These are phyloP conservation scores for Backusella sp. DNA, from an alignment of 192 early-diverging fungal genomes.

Conservation along the genomic window DNA sequence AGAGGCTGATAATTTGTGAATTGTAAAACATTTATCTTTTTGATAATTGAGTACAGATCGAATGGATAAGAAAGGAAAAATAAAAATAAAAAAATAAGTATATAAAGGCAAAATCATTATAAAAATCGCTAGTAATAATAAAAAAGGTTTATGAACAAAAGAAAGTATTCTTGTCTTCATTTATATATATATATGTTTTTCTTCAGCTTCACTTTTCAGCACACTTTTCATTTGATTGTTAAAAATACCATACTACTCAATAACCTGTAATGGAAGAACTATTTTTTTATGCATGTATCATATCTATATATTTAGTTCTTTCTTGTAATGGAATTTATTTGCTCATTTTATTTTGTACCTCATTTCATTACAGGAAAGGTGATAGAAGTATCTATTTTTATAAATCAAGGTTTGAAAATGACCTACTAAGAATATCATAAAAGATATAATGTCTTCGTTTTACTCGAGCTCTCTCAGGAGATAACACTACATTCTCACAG, in stretches of 20 bases:
- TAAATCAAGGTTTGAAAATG: neutral
- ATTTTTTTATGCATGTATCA: neutral
- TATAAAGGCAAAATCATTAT: neutral
- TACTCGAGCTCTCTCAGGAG: neutral
- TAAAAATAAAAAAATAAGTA: neutral
- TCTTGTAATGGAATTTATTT: neutral
- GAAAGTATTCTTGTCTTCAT: neutral
- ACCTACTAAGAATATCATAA: neutral
- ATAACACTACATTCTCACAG: neutral
- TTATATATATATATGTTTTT: neutral
- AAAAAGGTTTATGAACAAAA: neutral
- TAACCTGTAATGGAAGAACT: neutral
- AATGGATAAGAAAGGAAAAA: neutral
- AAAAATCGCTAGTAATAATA: neutral
- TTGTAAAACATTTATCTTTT: neutral
- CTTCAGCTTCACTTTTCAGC: neutral
- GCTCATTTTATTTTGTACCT: neutral
- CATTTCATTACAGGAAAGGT: neutral
- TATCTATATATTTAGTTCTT: neutral
- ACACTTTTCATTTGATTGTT: too few species aligned
- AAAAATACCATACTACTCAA: neutral
- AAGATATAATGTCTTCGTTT: neutral
- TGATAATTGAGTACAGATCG: neutral
- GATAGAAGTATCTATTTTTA: neutral
- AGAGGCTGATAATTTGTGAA: neutral